Evolutionary conservation across 352 stramenopile species (phyloP).

Genomic region (Sclerospora graminicola): DNA sequence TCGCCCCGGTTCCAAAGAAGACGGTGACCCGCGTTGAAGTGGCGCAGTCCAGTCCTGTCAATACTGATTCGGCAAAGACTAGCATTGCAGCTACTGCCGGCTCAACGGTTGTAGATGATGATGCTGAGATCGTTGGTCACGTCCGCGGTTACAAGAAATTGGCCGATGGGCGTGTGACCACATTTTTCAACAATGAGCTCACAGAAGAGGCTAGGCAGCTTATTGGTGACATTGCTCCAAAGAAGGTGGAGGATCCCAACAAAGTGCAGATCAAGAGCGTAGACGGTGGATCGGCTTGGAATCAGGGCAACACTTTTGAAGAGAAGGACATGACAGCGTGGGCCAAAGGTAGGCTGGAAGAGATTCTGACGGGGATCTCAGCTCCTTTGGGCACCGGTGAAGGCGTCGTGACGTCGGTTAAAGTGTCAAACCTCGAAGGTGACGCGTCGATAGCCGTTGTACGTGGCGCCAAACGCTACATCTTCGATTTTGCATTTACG

Average conservation of each 20-base stretch:
- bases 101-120: slow-evolving; percentile 38
- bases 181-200: slow-evolving; percentile 98
- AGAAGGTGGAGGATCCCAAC: slow-evolving; percentile 68
- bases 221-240: slow-evolving; percentile 93
- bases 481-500: slow-evolving; percentile 75
- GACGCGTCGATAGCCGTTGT: slow-evolving; percentile 89
- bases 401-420: slow-evolving; percentile 42
- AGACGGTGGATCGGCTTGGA: slow-evolving; percentile 86
- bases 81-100: not conserved
- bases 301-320: slow-evolving; percentile 91
- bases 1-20: slow-evolving; percentile 27
- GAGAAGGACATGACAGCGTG: slow-evolving; percentile 86
- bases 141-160: slow-evolving; percentile 95
- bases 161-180: slow-evolving; percentile 94
- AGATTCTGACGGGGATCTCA: slow-evolving; percentile 35
- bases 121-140: slow-evolving; percentile 43
- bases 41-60: slow-evolving; percentile 19
- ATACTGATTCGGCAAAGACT: slow-evolving; percentile 4
- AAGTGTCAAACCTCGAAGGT: slow-evolving; percentile 81
- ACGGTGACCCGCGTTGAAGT: slow-evolving; percentile 50
- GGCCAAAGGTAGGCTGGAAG: slow-evolving; percentile 68
- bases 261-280: slow-evolving; percentile 79
- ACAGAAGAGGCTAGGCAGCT: slow-evolving; percentile 94
- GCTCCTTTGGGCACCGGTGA: slow-evolving; percentile 22
- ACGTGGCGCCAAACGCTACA: slow-evolving; percentile 90